Percentiles rank a stretch among this genome's conserved stretches.
Conservation (phyloP, 177 flowering plant species). For the Tripterygium wilfordii region DNA sequence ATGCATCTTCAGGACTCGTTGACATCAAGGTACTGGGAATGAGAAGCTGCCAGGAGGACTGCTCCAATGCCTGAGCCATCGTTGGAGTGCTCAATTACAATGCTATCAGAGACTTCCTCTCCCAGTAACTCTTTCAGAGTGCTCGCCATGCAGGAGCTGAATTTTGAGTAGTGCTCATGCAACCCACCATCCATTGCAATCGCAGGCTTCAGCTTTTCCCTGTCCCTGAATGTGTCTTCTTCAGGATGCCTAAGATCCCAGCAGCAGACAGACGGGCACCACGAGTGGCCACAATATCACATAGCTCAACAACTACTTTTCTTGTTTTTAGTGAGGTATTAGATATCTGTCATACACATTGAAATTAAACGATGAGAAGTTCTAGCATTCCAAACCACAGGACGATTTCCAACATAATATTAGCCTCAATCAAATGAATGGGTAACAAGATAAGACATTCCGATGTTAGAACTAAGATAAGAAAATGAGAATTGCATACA, state of each 20-base stretch:
- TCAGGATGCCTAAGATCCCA: conserved; percentile 77
- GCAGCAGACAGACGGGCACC: conserved; percentile 90
- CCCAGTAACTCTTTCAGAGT: conserved; percentile 75
- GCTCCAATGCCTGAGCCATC: conserved; percentile 98
- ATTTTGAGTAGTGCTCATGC: conserved; percentile 81
- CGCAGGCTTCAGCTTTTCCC: conserved; percentile 59
- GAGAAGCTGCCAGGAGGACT: conserved; percentile 90
- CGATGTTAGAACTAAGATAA: too few relatives aligned
- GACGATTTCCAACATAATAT: not conserved
- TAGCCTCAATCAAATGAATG: not conserved
- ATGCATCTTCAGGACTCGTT: conserved; percentile 31
- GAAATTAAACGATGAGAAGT: not conserved
- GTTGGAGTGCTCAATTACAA: conserved; percentile 53
- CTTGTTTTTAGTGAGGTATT: conserved; percentile 71
- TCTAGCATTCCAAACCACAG: not conserved
- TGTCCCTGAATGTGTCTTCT: conserved; percentile 60
- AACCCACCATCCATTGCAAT: conserved; percentile 87
- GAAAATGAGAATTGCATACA: too few relatives aligned
- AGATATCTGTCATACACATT: conserved; percentile 74
- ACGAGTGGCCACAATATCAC: conserved; percentile 75
- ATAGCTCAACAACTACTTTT: conserved; percentile 64
- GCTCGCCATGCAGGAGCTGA: conserved; percentile 53
- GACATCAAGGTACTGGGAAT: conserved; percentile 63
- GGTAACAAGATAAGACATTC: too few relatives aligned
- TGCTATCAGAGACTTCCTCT: conserved; percentile 32